These are phyloP conservation scores for Salicornia ramosissima DNA, from an alignment of 148 eudicot genomes.

Conservation along the genomic window DNA sequence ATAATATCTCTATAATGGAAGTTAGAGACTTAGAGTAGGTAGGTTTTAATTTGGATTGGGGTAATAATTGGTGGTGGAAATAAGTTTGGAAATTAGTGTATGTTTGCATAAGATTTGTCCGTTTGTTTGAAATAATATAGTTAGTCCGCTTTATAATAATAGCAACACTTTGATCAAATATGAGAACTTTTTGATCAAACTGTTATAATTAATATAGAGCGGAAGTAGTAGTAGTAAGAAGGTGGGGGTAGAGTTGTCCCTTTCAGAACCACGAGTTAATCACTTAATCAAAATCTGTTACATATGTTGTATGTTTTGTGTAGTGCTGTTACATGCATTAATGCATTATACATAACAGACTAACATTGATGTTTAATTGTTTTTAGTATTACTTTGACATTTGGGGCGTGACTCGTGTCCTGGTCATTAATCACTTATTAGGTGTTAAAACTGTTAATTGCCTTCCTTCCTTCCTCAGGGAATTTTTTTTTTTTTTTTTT, in stretches of 20 bases:
- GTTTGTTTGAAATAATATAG: not conserved
- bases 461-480: no score
- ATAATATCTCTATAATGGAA: no score
- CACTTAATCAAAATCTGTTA: not conserved
- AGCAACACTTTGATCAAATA: no score
- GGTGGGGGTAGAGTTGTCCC: not conserved
- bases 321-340: not conserved
- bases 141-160: no score
- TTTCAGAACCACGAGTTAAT: not conserved
- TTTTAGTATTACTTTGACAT: not conserved
- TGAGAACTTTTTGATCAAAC: no score
- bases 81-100: not conserved
- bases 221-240: no score
- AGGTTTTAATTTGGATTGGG: no score
- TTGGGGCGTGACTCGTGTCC: not conserved
- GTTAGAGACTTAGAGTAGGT: no score
- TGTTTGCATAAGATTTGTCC: not conserved
- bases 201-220: no score
- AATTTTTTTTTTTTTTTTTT: no score
- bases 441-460: not conserved
- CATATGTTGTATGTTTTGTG: constrained; percentile 14
- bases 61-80: not conserved
- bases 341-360: no score
- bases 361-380: not conserved
- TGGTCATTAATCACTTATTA: not conserved